Base-by-base conservation (phyloP, 495 filamentous ascomycete species). In the Alectoria sarmentosa region DNA sequence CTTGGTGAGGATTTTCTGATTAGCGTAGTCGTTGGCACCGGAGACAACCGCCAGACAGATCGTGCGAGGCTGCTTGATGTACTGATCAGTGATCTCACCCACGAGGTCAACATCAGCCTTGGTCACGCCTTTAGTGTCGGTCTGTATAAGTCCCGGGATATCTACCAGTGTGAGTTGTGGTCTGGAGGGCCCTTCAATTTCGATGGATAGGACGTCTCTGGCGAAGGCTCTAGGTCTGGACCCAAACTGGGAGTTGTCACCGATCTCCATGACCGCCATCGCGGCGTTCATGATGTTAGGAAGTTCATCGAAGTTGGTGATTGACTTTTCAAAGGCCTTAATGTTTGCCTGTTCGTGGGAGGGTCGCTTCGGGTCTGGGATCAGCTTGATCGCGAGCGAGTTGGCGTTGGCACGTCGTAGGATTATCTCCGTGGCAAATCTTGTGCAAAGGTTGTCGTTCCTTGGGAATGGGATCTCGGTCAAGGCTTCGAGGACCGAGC, bases 401-500 rank as follows among this genome's bases (percentile, higher is more conserved):
- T 63, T 67, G 21, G 55, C 19, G 10, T 72, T 48, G n/a, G 54
- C 67, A 7, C 79, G 72, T 3, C 78, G 76, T 1, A 83, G 68
- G 34, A 84, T 76, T 4, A 90, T 76, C 67, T 91, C 86, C 0
- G 84, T 90, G 4, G 87, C 83, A 64, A 89, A 89, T 0, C 85
- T 78, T 0, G 88, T 90, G 71, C 88, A 90, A 0, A 86, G 69
- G 55, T 80, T 84, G 61, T 83, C 82, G 49, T 86, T 82, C n/a
- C 79, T 70, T 0, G 88, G 86, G 65, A 91, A 91, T 0, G 83
- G 82, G 21, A 90, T 83, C 46, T 84, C 81, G 1, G 87, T 86
- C 56, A 93, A 83, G 0, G 86, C 88, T 73, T 91, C 87, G 0
- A 91, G 80, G 0, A 91, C 86, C 0, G 87, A 91, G 68, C 85